Percentiles rank a stretch among this genome's conserved stretches.
These are phyloP conservation scores for Auxenochlorella protothecoides DNA, from an alignment of 139 green algal genomes.

Conservation along the genomic window DNA sequence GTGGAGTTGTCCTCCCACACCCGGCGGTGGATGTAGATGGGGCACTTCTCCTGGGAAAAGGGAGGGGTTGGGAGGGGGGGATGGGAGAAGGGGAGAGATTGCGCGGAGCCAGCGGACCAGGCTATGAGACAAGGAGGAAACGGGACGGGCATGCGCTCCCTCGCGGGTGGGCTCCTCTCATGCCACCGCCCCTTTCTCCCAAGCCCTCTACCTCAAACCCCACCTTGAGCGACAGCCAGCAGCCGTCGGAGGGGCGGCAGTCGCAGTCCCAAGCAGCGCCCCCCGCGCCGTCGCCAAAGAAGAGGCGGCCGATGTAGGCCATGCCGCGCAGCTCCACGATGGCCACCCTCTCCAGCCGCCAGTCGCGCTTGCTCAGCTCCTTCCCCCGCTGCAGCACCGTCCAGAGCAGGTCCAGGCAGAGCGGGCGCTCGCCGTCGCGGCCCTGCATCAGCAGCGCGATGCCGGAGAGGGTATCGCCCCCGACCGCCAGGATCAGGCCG, in stretches of 20 bases:
- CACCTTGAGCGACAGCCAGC: constrained; percentile 53
- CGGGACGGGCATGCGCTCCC: no score
- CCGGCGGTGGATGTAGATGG: constrained; percentile 34
- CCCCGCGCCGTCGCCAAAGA: constrained; percentile 55
- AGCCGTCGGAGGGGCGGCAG: constrained; percentile 56
- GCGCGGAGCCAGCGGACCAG: no score
- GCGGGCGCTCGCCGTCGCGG: constrained; percentile 14
- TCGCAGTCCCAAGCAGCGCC: constrained; percentile 60
- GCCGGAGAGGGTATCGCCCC: constrained; percentile 16
- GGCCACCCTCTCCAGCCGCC: constrained; percentile 49
- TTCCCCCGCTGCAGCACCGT: constrained; percentile 43
- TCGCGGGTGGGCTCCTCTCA: no score
- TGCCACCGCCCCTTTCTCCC: no score
- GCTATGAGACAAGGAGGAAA: no score
- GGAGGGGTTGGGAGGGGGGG: background rate
- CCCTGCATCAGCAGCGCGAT: constrained; percentile 17
- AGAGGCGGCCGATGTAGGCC: constrained; percentile 49
- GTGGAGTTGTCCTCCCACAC: constrained; percentile 37
- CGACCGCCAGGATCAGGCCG: constrained; percentile 17
- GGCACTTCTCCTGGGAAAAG: constrained; percentile 25
- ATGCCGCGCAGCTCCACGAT: constrained; percentile 47
- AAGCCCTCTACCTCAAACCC: background rate
- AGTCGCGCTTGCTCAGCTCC: constrained; percentile 37
- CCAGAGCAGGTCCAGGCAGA: constrained; percentile 46
- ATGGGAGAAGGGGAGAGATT: no score